Percentiles rank a stretch among this genome's conserved stretches.
Conservation (phyloP, 179 eudicot species). For the Corrigiola litoralis region DNA sequence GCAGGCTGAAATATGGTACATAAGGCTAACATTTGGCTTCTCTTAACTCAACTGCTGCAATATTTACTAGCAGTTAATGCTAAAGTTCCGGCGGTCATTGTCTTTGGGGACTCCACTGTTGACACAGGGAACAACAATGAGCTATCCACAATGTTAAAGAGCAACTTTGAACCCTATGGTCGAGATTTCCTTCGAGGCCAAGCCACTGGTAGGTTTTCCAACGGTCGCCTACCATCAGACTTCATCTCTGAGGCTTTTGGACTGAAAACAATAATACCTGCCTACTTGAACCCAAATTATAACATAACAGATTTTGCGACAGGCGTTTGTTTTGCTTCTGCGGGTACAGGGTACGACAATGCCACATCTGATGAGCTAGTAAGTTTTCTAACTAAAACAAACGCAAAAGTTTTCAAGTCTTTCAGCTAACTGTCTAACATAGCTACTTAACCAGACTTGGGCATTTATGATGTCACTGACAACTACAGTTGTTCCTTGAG, state of each 20-base stretch:
- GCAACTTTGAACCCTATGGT: conserved; percentile 71
- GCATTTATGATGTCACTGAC: background rate
- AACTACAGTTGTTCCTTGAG: no score
- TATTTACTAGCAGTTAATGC: conserved; percentile 12
- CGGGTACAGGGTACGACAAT: conserved; percentile 33
- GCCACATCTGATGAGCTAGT: conserved; percentile 31
- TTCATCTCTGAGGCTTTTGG: conserved; percentile 36
- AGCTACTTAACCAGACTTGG: background rate
- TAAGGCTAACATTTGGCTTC: conserved; percentile 16
- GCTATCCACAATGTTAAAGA: conserved; percentile 42
- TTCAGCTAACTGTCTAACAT: background rate
- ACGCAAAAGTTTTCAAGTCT: background rate
- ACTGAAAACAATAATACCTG: conserved; percentile 26
- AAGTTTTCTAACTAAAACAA: conserved; percentile 17
- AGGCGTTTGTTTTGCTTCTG: conserved; percentile 40
- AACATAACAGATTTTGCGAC: conserved; percentile 28
- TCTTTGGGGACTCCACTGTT: conserved; percentile 69
- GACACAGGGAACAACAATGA: conserved; percentile 71
- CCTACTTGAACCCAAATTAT: conserved; percentile 29
- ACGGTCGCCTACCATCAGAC: conserved; percentile 35
- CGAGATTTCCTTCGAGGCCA: conserved; percentile 45
- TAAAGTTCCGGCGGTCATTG: conserved; percentile 52
- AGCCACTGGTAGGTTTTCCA: conserved; percentile 47
- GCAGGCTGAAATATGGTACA: conserved; percentile 15
- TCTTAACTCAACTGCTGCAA: conserved; percentile 20